Evolutionary conservation across 2,329 filamentous ascomycete species (phyloP).

Genomic region (Erysiphe neolycopersici): DNA sequence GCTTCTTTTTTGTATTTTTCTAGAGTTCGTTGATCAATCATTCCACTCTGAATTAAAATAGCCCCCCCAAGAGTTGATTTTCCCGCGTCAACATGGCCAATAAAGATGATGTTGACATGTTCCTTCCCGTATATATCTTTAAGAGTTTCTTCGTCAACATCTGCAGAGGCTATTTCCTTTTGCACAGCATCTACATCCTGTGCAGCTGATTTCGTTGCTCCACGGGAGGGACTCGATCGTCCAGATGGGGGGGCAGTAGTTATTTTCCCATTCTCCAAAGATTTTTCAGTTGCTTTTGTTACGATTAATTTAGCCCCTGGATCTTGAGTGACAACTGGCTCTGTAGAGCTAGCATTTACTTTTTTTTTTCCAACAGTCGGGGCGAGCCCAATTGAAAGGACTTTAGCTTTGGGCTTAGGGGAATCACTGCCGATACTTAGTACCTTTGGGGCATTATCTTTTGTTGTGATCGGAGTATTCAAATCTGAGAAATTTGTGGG

Average conservation of each 20-base stretch:
- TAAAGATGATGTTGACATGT: conserved; percentile 84
- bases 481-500: conserved; percentile 19
- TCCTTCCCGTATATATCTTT: conserved; percentile 94
- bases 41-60: conserved; percentile 79
- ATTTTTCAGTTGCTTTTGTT: conserved; percentile 66
- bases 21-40: conserved; percentile 97
- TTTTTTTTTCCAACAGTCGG: conserved; percentile 21
- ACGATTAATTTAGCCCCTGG: conserved; percentile 66
- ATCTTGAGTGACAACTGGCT: conserved; percentile 19
- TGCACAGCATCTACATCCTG: conserved; percentile 62
- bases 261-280: conserved; percentile 38
- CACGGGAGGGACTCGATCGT: conserved; percentile 49
- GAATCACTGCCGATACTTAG: conserved; percentile 34
- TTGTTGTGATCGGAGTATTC: conserved; percentile 25
- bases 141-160: conserved; percentile 62
- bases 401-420: conserved; percentile 31
- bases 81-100: conserved; percentile 93
- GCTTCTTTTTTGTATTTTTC: conserved; percentile 96
- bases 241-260: conserved; percentile 67
- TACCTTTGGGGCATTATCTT: conserved; percentile 33
- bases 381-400: conserved; percentile 45
- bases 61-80: conserved; percentile 91
- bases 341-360: conserved; percentile 19
- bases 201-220: conserved; percentile 22
- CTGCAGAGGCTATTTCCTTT: conserved; percentile 32